A percentile compares a stretch with the other conserved stretches of the same genome.
phyloP scores from a whole-genome alignment of 352 stramenopile species.

The Phytophthora citrophthora region DNA sequence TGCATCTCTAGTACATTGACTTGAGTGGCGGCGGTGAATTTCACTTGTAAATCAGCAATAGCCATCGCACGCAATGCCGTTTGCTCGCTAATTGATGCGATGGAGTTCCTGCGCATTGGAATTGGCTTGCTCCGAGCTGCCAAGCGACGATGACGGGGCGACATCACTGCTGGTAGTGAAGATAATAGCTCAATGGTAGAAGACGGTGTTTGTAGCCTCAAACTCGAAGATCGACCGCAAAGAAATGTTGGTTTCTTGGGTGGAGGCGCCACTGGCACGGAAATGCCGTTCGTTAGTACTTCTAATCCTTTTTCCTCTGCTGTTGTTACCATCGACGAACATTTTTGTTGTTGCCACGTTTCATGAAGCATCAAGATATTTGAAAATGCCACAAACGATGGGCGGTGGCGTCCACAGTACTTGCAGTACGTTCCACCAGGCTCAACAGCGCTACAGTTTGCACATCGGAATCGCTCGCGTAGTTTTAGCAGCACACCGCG shows the following conservation, averaged over 20 bases:
- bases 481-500: conserved; percentile 33
- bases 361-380: conserved; percentile 23
- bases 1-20: conserved; percentile 31
- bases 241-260: neutral
- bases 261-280: neutral
- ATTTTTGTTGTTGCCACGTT: conserved; percentile 12
- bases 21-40: conserved; percentile 11
- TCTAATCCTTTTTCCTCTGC: neutral
- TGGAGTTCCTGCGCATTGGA: conserved; percentile 11
- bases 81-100: conserved; percentile 11
- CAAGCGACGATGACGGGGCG: conserved; percentile 23
- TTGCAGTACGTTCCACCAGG: conserved; percentile 71
- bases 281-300: neutral
- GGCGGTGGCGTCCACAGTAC: conserved; percentile 57
- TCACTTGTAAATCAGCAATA: conserved; percentile 24
- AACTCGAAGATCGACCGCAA: conserved; percentile 3
- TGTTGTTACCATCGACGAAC: neutral
- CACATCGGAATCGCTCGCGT: conserved; percentile 57
- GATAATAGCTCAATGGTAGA: neutral
- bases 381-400: conserved; percentile 33
- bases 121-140: conserved; percentile 3
- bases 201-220: neutral
- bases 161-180: conserved; percentile 18
- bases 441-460: conserved; percentile 66
- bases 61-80: conserved; percentile 34